Evolutionary conservation across 768 basidiomycete genomes (phyloP).

Genomic region (Lentinula aciculospora): DNA sequence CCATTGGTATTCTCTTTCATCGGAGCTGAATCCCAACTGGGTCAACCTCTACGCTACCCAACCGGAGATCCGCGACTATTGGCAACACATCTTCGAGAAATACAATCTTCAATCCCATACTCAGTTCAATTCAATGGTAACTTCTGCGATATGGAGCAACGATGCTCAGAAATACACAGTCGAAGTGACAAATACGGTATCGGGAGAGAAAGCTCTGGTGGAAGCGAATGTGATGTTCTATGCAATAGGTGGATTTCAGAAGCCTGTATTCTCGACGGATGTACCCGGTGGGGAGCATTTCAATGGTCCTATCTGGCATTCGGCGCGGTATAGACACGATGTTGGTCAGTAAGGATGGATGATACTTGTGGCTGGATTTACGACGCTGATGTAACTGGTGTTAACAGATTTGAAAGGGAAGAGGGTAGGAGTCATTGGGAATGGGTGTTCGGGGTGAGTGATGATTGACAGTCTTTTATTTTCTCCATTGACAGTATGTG

Average conservation of each 20-base stretch:
- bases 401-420: slow-evolving; percentile 36
- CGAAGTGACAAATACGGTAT: slow-evolving; percentile 27
- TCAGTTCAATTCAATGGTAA: slow-evolving; percentile 34
- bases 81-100: slow-evolving; percentile 31
- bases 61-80: slow-evolving; percentile 46
- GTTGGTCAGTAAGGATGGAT: slow-evolving; percentile 18
- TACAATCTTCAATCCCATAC: slow-evolving; percentile 25
- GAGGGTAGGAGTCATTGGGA: slow-evolving; percentile 56
- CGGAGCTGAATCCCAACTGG: slow-evolving; percentile 51
- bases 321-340: slow-evolving; percentile 50
- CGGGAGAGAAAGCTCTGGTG: slow-evolving; percentile 26
- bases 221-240: slow-evolving; percentile 42
- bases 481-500: background rate
- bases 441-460: slow-evolving; percentile 52
- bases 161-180: slow-evolving; percentile 36
- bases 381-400: background rate
- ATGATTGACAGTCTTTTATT: slow-evolving; percentile 9
- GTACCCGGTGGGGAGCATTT: slow-evolving; percentile 39
- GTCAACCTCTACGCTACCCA: slow-evolving; percentile 37
- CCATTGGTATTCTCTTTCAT: slow-evolving; percentile 52
- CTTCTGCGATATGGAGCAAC: slow-evolving; percentile 39
- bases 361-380: background rate
- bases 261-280: slow-evolving; percentile 38
- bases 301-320: slow-evolving; percentile 48
- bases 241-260: slow-evolving; percentile 46